Conservation (phyloP, 192 early-diverging fungal species). For the Nowakowskiella sp. region DNA sequence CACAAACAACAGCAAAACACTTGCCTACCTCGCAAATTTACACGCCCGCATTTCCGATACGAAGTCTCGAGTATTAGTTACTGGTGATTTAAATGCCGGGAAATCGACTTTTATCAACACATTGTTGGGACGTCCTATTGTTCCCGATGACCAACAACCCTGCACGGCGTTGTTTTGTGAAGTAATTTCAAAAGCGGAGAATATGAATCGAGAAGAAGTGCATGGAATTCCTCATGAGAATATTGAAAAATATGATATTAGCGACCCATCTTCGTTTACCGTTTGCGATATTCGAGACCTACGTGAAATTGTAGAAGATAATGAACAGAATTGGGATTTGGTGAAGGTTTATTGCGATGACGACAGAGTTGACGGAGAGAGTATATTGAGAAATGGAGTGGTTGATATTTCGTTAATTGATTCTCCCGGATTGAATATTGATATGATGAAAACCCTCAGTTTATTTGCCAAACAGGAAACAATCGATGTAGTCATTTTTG, state of each 20-base stretch:
- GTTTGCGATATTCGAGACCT: constrained; percentile 64
- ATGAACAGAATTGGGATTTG: constrained; percentile 70
- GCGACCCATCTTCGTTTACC: constrained; percentile 63
- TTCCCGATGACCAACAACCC: constrained; percentile 96
- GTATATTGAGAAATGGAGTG: constrained; percentile 85
- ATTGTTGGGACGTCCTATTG: constrained; percentile 76
- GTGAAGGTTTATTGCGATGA: constrained; percentile 91
- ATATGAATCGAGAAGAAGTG: constrained; percentile 82
- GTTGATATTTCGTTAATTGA: constrained; percentile 96
- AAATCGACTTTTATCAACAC: constrained; percentile 98
- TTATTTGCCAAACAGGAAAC: constrained; percentile 97
- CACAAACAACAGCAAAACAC: no score
- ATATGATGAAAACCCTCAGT: constrained; percentile 94
- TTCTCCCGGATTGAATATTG: constrained; percentile 96
- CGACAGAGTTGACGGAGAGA: constrained; percentile 23
- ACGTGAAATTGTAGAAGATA: constrained; percentile 75
- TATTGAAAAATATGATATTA: constrained; percentile 57
- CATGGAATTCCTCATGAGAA: constrained; percentile 83
- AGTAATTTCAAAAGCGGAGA: constrained; percentile 86
- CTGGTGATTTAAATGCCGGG: constrained; percentile 96
- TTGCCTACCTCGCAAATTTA: constrained; percentile 74
- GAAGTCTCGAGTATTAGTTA: constrained; percentile 88
- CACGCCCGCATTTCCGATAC: constrained; percentile 79
- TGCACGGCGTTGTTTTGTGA: constrained; percentile 95
- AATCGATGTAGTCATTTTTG: constrained; percentile 98